Percentiles rank a stretch among this genome's conserved stretches.
Evolutionary conservation across 495 filamentous ascomycete species (phyloP).

Genomic region (Sphaerosporella brunnea): DNA sequence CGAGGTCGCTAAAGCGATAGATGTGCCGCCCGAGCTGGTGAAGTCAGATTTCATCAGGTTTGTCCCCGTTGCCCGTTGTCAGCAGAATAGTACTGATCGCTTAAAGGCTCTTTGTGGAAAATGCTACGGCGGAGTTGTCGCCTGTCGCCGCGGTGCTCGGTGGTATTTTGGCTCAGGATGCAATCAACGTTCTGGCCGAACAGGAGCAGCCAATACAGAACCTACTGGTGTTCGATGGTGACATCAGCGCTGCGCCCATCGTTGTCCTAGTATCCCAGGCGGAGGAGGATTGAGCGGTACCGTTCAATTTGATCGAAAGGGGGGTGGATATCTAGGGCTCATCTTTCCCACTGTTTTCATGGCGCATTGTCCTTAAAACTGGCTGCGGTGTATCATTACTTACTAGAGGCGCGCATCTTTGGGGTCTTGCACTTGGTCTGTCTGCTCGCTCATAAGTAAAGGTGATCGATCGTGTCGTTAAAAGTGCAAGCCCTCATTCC

Average conservation of each 20-base stretch:
- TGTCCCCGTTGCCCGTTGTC: background rate
- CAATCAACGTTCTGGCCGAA: constrained; percentile 83
- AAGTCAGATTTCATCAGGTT: constrained; percentile 47
- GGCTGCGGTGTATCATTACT: too few relatives aligned
- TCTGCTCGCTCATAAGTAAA: too few relatives aligned
- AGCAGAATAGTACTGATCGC: background rate
- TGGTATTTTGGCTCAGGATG: constrained; percentile 80
- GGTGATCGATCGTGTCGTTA: too few relatives aligned
- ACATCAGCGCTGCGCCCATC: constrained; percentile 54
- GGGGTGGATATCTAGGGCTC: background rate
- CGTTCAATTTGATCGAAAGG: background rate
- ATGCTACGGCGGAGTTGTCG: constrained; percentile 43
- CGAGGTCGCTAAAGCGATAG: constrained; percentile 54
- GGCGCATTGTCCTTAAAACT: constrained; percentile 1
- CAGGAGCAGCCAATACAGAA: constrained; percentile 93
- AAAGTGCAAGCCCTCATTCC: too few relatives aligned
- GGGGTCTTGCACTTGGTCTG: too few relatives aligned
- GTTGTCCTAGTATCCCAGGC: constrained; percentile 60
- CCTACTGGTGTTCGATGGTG: constrained; percentile 78
- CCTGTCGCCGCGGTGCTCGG: constrained; percentile 82
- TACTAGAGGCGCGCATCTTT: too few relatives aligned
- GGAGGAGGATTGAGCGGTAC: background rate
- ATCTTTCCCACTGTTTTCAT: background rate
- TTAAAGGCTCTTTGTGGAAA: constrained; percentile 19
- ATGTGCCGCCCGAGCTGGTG: constrained; percentile 58